A percentile compares a stretch with the other conserved stretches of the same genome.
phyloP scores from a whole-genome alignment of 116 monocot genomes.

The Iris pallida region DNA sequence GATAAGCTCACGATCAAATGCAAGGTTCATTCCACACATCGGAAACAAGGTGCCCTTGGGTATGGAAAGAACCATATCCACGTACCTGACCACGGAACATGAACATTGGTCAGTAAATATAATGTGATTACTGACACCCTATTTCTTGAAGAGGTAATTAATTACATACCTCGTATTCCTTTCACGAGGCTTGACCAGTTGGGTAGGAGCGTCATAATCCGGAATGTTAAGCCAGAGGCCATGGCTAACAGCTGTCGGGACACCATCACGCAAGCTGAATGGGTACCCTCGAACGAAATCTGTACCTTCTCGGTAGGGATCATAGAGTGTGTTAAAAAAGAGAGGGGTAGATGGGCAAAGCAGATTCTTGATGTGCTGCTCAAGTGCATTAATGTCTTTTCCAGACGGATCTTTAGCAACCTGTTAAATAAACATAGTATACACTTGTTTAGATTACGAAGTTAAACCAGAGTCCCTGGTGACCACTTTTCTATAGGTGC shows the following conservation, averaged over 20 bases:
- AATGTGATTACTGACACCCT: neutral
- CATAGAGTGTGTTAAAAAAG: constrained; percentile 67
- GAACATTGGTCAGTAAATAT: too few species aligned
- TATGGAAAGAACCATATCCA: constrained; percentile 66
- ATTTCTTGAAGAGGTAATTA: neutral
- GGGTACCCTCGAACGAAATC: constrained; percentile 69
- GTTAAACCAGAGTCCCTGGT: too few species aligned
- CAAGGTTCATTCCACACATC: constrained; percentile 84
- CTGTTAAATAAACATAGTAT: constrained; percentile 12
- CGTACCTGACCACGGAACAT: constrained; percentile 31
- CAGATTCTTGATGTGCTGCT: constrained; percentile 60
- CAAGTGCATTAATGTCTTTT: constrained; percentile 54
- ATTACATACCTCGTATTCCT: constrained; percentile 43
- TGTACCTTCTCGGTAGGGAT: constrained; percentile 56
- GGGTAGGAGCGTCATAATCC: constrained; percentile 67
- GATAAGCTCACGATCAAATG: constrained; percentile 68
- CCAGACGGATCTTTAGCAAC: constrained; percentile 63
- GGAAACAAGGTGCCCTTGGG: constrained; percentile 70
- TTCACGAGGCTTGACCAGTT: constrained; percentile 64
- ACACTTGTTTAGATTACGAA: too few species aligned
- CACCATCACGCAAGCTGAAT: constrained; percentile 59
- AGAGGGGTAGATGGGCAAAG: constrained; percentile 50
- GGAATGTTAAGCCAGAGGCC: constrained; percentile 75
- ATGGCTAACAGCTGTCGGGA: constrained; percentile 44
- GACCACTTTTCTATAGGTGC: too few species aligned